A percentile compares a stretch with the other conserved stretches of the same genome.
These are phyloP conservation scores for Rhodotorula sp. DNA, from an alignment of 1,284 basidiomycete species.

Conservation along the genomic window DNA sequence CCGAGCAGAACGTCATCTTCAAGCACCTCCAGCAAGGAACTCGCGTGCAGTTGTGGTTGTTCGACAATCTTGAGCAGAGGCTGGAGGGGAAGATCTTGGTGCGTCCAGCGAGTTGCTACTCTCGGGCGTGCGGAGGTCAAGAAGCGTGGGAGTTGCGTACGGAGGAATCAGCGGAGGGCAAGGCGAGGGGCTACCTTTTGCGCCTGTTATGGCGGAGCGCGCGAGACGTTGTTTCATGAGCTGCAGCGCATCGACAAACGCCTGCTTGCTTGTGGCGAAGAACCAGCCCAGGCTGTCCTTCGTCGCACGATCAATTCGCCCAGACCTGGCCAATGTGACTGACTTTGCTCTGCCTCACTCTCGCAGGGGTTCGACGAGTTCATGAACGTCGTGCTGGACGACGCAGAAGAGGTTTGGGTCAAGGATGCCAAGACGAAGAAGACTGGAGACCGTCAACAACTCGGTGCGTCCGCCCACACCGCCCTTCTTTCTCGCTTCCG, in stretches of 20 bases:
- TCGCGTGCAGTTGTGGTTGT: slow-evolving; percentile 91
- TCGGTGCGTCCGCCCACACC: slow-evolving; percentile 58
- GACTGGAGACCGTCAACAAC: slow-evolving; percentile 61
- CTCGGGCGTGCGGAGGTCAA: too few species aligned
- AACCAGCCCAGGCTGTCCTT: too few species aligned
- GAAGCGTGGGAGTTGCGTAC: too few species aligned
- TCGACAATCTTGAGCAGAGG: slow-evolving; percentile 94
- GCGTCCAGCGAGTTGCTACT: slow-evolving; percentile 50
- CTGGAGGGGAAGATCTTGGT: slow-evolving; percentile 96
- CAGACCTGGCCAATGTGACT: neutral
- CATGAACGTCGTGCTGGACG: slow-evolving; percentile 97
- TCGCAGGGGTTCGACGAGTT: slow-evolving; percentile 97
- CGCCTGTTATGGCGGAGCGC: too few species aligned
- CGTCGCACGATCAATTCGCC: neutral
- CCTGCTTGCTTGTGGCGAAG: neutral
- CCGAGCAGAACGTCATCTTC: slow-evolving; percentile 92
- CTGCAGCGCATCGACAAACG: neutral
- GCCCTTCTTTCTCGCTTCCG: neutral
- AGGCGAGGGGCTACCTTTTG: neutral
- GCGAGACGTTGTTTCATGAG: neutral
- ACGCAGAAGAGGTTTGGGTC: slow-evolving; percentile 88
- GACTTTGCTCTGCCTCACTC: neutral
- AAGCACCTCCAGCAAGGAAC: slow-evolving; percentile 80
- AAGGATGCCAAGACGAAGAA: slow-evolving; percentile 68
- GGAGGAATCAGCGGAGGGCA: too few species aligned